Evolutionary conservation across 345 rosid genomes (phyloP).

Genomic region (Crucihimalaya himalaica): DNA sequence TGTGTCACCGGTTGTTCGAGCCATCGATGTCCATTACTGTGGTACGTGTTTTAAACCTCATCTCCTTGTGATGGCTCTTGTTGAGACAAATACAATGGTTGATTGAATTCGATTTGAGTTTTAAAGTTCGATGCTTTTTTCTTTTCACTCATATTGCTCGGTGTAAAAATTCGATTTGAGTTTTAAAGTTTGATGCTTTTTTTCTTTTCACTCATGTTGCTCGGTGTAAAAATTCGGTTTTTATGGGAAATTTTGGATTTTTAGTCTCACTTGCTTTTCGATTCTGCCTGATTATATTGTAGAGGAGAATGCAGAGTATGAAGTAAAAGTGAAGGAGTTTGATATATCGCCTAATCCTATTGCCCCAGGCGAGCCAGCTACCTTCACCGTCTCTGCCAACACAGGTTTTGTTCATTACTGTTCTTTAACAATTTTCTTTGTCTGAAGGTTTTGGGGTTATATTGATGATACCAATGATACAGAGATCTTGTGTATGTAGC

Average conservation of each 20-base stretch:
- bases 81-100: background rate
- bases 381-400: slow-evolving; percentile 64
- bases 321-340: slow-evolving; percentile 58
- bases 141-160: background rate
- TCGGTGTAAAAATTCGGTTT: background rate
- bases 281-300: slow-evolving; percentile 13
- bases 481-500: background rate
- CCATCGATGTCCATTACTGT: slow-evolving; percentile 36
- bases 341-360: slow-evolving; percentile 67
- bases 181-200: background rate
- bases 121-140: background rate
- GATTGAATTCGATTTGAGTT: background rate
- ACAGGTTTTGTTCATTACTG: slow-evolving; percentile 46
- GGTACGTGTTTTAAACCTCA: slow-evolving; percentile 16
- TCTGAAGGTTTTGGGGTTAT: background rate
- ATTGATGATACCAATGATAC: slow-evolving; percentile 3
- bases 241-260: background rate
- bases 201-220: background rate
- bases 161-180: background rate
- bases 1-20: slow-evolving; percentile 7
- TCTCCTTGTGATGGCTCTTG: slow-evolving; percentile 1
- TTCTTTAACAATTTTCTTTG: background rate
- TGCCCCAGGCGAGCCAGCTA: slow-evolving; percentile 54
- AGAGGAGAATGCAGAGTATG: slow-evolving; percentile 63
- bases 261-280: background rate